Conservation (phyloP, 2,329 filamentous ascomycete species). For the Aspergillus fumigatus region DNA sequence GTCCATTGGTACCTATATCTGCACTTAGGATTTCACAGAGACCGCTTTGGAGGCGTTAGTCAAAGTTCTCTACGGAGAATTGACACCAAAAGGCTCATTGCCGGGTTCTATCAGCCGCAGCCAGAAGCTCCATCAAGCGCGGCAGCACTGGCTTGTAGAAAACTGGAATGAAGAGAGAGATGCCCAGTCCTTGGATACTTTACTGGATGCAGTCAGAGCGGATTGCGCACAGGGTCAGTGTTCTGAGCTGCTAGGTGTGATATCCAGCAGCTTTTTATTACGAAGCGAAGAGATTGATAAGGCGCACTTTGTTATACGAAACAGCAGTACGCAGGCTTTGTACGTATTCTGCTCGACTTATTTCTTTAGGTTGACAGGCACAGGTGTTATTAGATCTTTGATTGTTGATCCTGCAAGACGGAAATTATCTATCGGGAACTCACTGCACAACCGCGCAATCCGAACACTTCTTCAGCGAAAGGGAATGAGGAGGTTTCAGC, state of each 20-base stretch:
- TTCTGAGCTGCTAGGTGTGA: slow-evolving; percentile 65
- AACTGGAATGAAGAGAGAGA: slow-evolving; percentile 79
- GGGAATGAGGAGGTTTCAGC: slow-evolving; percentile 72
- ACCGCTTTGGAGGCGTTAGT: slow-evolving; percentile 82
- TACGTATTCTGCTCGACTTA: slow-evolving; percentile 94
- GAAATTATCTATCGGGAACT: slow-evolving; percentile 85
- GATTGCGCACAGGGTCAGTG: slow-evolving; percentile 57
- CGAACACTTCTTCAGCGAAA: slow-evolving; percentile 67
- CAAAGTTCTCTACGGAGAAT: slow-evolving; percentile 75
- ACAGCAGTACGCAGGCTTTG: slow-evolving; percentile 83
- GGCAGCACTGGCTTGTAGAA: slow-evolving; percentile 93
- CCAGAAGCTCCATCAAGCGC: slow-evolving; percentile 80
- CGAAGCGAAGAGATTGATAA: slow-evolving; percentile 68
- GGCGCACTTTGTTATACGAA: slow-evolving; percentile 85
- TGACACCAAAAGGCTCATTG: slow-evolving; percentile 52
- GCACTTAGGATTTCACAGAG: slow-evolving; percentile 95
- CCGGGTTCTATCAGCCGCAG: slow-evolving; percentile 77
- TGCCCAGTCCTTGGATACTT: slow-evolving; percentile 64
- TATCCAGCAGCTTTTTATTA: slow-evolving; percentile 71
- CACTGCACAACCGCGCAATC: slow-evolving; percentile 79
- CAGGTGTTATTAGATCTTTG: slow-evolving; percentile 76
- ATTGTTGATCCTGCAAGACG: slow-evolving; percentile 84
- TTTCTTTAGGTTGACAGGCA: slow-evolving; percentile 63
- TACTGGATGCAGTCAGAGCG: slow-evolving; percentile 67
- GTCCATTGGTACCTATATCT: slow-evolving; percentile 85